Percentiles rank a stretch among this genome's conserved stretches.
phyloP scores from a whole-genome alignment of 345 rosid species.

The Hibiscus syriacus region DNA sequence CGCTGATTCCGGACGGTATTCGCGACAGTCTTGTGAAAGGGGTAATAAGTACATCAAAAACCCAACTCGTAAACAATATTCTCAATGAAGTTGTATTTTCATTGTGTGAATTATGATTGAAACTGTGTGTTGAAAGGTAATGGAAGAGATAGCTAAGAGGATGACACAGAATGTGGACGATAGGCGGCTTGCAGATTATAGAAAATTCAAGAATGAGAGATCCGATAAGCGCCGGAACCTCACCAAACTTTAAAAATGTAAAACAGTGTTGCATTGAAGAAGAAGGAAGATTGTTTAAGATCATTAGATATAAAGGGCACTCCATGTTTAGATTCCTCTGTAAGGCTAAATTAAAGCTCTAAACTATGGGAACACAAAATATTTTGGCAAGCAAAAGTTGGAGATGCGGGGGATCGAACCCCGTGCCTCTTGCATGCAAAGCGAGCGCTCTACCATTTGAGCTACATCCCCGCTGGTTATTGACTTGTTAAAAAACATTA shows the following conservation, averaged over 20 bases:
- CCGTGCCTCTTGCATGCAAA: conserved; percentile 94
- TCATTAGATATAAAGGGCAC: no score
- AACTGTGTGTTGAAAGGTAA: not conserved
- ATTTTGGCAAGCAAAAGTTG: conserved; percentile 13
- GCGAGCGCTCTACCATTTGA: conserved; percentile 95
- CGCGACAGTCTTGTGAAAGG: conserved; percentile 46
- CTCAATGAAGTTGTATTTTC: no score
- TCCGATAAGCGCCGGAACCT: no score
- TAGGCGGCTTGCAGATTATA: not conserved
- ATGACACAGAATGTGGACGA: not conserved
- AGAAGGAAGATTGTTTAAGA: no score
- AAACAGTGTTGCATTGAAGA: no score
- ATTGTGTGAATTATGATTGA: not conserved
- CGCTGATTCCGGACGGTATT: conserved; percentile 59
- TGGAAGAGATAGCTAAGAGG: not conserved
- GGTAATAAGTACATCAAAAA: conserved; percentile 25
- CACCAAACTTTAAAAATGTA: no score
- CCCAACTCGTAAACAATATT: not conserved
- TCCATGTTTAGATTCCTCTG: no score
- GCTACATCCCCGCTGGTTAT: conserved; percentile 61
- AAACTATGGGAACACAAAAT: no score
- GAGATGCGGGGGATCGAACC: conserved; percentile 91
- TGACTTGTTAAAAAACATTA: no score
- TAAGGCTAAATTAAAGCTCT: no score
- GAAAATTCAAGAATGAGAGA: not conserved